A percentile compares a stretch with the other conserved stretches of the same genome.
Evolutionary conservation across 2,329 filamentous ascomycete species (phyloP).

Genomic region (Scleromitrula shiraiana): DNA sequence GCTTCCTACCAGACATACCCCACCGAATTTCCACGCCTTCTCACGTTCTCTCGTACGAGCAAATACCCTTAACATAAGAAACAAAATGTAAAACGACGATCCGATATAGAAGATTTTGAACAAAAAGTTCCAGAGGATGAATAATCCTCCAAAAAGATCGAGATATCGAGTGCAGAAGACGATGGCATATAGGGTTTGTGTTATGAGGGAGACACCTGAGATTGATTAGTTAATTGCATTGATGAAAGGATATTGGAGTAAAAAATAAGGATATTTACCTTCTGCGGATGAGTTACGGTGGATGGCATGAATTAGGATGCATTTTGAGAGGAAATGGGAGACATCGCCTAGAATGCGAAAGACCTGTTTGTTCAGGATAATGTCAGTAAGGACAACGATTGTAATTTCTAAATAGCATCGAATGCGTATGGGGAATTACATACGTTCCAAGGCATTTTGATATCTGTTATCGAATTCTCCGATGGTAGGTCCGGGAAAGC

Average conservation of each 20-base stretch:
- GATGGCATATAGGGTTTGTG: conserved; percentile 75
- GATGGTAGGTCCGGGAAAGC: too few species aligned
- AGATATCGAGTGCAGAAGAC: conserved; percentile 86
- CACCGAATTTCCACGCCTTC: conserved; percentile 86
- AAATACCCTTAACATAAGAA: conserved; percentile 78
- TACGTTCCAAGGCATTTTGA: conserved; percentile 15
- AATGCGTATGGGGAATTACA: background rate
- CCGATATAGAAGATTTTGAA: conserved; percentile 87
- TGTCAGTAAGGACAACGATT: background rate
- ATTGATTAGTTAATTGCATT: background rate
- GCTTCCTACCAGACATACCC: conserved; percentile 57
- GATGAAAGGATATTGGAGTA: background rate
- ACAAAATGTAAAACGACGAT: conserved; percentile 79
- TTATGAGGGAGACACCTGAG: conserved; percentile 70
- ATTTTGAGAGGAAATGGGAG: conserved; percentile 78
- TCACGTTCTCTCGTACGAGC: conserved; percentile 85
- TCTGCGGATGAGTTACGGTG: conserved; percentile 82
- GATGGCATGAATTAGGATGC: conserved; percentile 84
- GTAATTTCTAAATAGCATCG: background rate
- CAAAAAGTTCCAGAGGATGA: conserved; percentile 61
- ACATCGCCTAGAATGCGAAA: conserved; percentile 78
- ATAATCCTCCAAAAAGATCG: conserved; percentile 56
- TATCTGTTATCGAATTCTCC: too few species aligned
- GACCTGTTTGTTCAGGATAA: conserved; percentile 24
- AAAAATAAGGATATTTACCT: conserved; percentile 37